These are phyloP conservation scores for Sugiyamaella boreocaroliniensis DNA, from an alignment of 805 yeast genomes.

Conservation along the genomic window DNA sequence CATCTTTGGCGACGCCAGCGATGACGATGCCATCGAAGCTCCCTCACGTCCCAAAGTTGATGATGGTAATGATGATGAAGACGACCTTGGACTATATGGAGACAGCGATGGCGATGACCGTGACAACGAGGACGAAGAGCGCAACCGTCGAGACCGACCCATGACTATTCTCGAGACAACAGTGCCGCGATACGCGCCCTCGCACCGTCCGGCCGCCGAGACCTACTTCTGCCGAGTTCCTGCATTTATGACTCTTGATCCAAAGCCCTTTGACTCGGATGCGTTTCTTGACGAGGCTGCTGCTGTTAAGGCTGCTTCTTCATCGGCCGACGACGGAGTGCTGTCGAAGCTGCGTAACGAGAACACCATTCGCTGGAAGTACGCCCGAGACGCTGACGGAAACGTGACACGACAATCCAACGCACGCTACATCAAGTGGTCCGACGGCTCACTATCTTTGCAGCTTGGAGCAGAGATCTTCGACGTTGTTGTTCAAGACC, in stretches of 20 bases:
- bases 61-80: constrained; percentile 13
- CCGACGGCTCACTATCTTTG: constrained; percentile 81
- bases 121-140: constrained; percentile 10
- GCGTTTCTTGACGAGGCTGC: constrained; percentile 47
- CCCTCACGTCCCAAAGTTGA: neutral
- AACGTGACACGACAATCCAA: constrained; percentile 75
- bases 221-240: constrained; percentile 62
- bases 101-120: constrained; percentile 12
- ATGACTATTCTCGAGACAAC: constrained; percentile 22
- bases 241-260: constrained; percentile 71
- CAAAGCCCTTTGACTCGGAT: constrained; percentile 80
- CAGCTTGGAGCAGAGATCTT: constrained; percentile 84
- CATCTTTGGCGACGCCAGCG: neutral
- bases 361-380: constrained; percentile 92
- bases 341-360: constrained; percentile 54
- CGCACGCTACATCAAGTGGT: constrained; percentile 88
- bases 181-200: constrained; percentile 30
- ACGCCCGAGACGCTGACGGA: constrained; percentile 65
- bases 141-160: neutral
- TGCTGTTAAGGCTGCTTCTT: constrained; percentile 32
- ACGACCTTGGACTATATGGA: constrained; percentile 9
- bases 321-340: constrained; percentile 29
- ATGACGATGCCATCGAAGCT: neutral
- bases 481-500: constrained; percentile 56
- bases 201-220: constrained; percentile 24